Conservation (phyloP, 2,329 filamentous ascomycete species). For the Penicillium sp. region DNA sequence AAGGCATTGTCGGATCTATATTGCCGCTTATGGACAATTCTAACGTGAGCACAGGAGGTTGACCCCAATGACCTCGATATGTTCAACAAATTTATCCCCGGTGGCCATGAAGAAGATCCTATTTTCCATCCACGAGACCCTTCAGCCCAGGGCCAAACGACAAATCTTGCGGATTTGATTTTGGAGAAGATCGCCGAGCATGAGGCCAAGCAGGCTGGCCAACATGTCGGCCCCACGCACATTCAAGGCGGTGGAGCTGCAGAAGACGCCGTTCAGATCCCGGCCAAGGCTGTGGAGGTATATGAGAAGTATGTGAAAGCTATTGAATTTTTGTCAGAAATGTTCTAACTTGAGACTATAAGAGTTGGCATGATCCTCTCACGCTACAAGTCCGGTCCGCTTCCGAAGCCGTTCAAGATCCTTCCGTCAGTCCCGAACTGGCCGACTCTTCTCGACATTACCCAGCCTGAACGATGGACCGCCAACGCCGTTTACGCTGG, state of each 20-base stretch:
- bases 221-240: slow-evolving; percentile 31
- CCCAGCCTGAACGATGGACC: slow-evolving; percentile 72
- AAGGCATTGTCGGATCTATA: slow-evolving; percentile 15
- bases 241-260: slow-evolving; percentile 54
- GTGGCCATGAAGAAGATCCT: slow-evolving; percentile 62
- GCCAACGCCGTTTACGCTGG: slow-evolving; percentile 81
- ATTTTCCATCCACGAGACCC: slow-evolving; percentile 58
- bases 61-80: slow-evolving; percentile 83
- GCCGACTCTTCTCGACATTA: slow-evolving; percentile 80
- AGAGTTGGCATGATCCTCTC: slow-evolving; percentile 83
- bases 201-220: slow-evolving; percentile 61
- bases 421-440: slow-evolving; percentile 87
- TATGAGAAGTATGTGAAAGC: slow-evolving; percentile 66
- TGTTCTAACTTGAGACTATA: slow-evolving; percentile 33
- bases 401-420: slow-evolving; percentile 97
- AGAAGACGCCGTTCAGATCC: slow-evolving; percentile 80
- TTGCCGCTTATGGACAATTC: not conserved
- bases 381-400: slow-evolving; percentile 89
- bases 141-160: slow-evolving; percentile 51
- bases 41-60: slow-evolving; percentile 55
- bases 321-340: not conserved
- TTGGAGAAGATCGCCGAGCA: slow-evolving; percentile 89
- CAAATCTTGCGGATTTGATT: slow-evolving; percentile 88
- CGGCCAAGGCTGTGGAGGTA: slow-evolving; percentile 87
- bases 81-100: slow-evolving; percentile 83